A percentile compares a stretch with the other conserved stretches of the same genome.
phyloP scores from a whole-genome alignment of 2,329 filamentous ascomycete species.

The Stemphylium lycopersici region DNA sequence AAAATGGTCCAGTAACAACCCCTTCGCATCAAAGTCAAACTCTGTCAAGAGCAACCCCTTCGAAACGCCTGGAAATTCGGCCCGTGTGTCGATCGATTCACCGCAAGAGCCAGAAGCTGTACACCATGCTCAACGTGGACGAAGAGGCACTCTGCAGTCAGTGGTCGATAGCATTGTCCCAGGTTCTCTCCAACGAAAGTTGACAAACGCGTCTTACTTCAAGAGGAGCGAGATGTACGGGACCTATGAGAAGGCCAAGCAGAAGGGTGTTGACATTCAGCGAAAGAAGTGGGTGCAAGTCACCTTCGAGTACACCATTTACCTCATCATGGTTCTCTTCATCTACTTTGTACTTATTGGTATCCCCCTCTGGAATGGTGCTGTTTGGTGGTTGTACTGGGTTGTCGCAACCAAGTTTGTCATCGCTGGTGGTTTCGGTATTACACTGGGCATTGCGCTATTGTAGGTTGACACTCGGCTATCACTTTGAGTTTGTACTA shows the following conservation, averaged over 20 bases:
- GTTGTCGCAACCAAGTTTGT: conserved; percentile 45
- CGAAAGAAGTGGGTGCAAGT: conserved; percentile 46
- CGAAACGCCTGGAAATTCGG: conserved; percentile 5
- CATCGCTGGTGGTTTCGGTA: conserved; percentile 51
- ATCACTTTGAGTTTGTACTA: conserved; percentile 8
- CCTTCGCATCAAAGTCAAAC: conserved; percentile 16
- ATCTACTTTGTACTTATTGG: conserved; percentile 57
- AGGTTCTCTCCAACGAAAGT: conserved; percentile 18
- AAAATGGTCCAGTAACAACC: conserved; percentile 17
- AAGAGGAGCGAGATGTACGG: conserved; percentile 23
- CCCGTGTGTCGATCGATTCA: conserved; percentile 1
- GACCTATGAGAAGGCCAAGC: conserved; percentile 34
- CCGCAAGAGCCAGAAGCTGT: conserved; percentile 15
- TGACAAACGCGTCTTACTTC: conserved; percentile 25
- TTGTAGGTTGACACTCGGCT: conserved; percentile 14
- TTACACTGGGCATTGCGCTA: conserved; percentile 38
- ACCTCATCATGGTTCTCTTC: conserved; percentile 45
- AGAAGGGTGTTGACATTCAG: conserved; percentile 29
- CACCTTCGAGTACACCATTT: conserved; percentile 50
- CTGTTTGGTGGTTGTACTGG: conserved; percentile 26
- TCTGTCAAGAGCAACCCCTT: conserved; percentile 19
- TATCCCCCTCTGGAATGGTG: conserved; percentile 55
- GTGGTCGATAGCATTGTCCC: conserved; percentile 27
- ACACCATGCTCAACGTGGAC: conserved; percentile 9
- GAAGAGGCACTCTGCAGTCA: conserved; percentile 22